A percentile compares a stretch with the other conserved stretches of the same genome.
Evolutionary conservation across 169 alveolate genomes (phyloP).

Genomic region (Cryptosporidium ubiquitum): DNA sequence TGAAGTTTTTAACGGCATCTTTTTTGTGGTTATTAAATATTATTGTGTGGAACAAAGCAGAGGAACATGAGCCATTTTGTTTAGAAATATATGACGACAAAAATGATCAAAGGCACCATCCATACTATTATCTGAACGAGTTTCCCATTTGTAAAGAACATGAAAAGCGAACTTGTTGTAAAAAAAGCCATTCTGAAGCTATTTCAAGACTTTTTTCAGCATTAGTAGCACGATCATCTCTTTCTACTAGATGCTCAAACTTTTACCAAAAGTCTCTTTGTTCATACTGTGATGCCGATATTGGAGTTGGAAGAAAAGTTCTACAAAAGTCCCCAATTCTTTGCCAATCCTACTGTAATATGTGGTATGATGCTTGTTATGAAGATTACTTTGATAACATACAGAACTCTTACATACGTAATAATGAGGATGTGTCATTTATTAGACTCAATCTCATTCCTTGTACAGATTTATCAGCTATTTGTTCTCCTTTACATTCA

Average conservation of each 20-base stretch:
- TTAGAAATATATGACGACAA: constrained; percentile 18
- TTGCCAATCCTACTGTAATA: constrained; percentile 31
- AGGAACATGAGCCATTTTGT: constrained; percentile 20
- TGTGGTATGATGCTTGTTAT: constrained; percentile 39
- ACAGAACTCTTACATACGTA: constrained; percentile 34
- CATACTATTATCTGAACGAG: constrained; percentile 5
- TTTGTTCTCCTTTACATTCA: constrained; percentile 48
- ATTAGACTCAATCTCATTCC: constrained; percentile 31
- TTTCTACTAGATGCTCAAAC: constrained; percentile 27
- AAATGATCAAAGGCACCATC: constrained; percentile 21
- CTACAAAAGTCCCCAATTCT: constrained; percentile 34
- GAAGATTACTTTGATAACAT: constrained; percentile 47
- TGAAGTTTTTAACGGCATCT: not conserved
- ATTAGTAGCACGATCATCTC: constrained; percentile 23
- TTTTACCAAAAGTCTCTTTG: constrained; percentile 39
- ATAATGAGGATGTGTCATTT: constrained; percentile 26
- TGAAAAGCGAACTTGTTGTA: constrained; percentile 68
- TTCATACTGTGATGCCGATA: constrained; percentile 61
- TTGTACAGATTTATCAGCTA: constrained; percentile 43
- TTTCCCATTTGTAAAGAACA: constrained; percentile 54
- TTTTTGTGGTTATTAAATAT: not conserved
- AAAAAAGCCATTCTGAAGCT: constrained; percentile 28
- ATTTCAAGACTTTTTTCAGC: constrained; percentile 38
- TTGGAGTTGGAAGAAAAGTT: constrained; percentile 49
- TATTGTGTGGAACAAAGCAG: constrained; percentile 13